phyloP scores from a whole-genome alignment of 116 monocot species.

The Phalaenopsis hybrid region DNA sequence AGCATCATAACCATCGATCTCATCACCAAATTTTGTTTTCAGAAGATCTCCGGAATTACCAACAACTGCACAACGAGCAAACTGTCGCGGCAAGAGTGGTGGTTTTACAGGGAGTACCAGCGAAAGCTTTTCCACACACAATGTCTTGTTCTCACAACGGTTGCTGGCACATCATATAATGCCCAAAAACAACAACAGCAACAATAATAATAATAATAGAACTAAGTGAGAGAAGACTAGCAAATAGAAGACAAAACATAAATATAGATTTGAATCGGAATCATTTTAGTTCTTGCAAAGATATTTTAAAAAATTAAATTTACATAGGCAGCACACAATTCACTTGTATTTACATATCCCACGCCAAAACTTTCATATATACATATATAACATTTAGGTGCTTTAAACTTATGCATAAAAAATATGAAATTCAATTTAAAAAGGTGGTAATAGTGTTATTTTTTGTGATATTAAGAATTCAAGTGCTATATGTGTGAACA shows the following conservation, averaged over 20 bases:
- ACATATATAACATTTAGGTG: too few species aligned
- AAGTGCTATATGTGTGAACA: too few species aligned
- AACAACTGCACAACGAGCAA: conserved; percentile 56
- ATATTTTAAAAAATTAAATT: neutral
- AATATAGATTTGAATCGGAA: neutral
- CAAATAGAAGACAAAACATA: neutral
- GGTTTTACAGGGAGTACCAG: conserved; percentile 82
- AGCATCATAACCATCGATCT: too few species aligned
- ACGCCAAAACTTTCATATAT: too few species aligned
- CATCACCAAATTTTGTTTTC: too few species aligned
- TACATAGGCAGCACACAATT: too few species aligned
- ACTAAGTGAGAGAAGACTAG: neutral
- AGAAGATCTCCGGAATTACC: too few species aligned
- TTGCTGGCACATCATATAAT: conserved; percentile 29
- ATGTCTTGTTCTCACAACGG: conserved; percentile 72
- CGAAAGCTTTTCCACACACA: conserved; percentile 88
- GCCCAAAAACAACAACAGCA: neutral
- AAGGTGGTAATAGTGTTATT: too few species aligned
- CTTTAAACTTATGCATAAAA: too few species aligned
- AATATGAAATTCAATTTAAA: neutral
- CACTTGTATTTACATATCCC: too few species aligned
- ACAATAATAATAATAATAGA: neutral
- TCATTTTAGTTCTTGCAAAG: neutral
- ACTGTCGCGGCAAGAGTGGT: conserved; percentile 70
- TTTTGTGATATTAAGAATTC: too few species aligned